A percentile compares a stretch with the other conserved stretches of the same genome.
Evolutionary conservation across 768 basidiomycete species (phyloP).

Genomic region (Clitopilus hobsonii): DNA sequence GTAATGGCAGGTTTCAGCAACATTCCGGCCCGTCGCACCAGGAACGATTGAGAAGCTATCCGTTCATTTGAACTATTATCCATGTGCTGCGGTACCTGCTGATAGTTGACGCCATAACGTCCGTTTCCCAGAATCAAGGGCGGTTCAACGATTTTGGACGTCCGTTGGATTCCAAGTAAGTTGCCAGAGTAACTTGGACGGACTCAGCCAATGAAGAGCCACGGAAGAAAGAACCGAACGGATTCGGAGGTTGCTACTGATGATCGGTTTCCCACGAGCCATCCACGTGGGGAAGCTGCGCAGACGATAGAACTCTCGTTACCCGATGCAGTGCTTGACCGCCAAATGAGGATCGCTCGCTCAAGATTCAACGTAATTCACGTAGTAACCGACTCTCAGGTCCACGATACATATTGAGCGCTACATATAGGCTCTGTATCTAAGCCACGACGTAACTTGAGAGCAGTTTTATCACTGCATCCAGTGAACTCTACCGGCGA

Average conservation of each 20-base stretch:
- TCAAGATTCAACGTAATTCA: background rate
- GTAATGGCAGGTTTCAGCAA: background rate
- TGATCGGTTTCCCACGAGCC: background rate
- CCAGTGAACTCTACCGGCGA: background rate
- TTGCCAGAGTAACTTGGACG: background rate
- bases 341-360: background rate
- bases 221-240: background rate
- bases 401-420: background rate
- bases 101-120: background rate
- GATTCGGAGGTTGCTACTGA: background rate
- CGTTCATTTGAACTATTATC: background rate
- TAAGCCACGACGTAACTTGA: background rate
- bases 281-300: background rate
- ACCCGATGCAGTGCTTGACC: background rate
- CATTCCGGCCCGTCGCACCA: background rate
- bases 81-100: conserved; percentile 1
- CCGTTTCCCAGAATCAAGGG: background rate
- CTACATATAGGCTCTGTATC: background rate
- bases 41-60: background rate
- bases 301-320: background rate
- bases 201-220: background rate
- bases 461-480: background rate
- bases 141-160: background rate
- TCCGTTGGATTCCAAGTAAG: background rate
- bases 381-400: conserved; percentile 1